Conservation (phyloP, 2,329 filamentous ascomycete genomes). For the Fusarium ramigenum region DNA sequence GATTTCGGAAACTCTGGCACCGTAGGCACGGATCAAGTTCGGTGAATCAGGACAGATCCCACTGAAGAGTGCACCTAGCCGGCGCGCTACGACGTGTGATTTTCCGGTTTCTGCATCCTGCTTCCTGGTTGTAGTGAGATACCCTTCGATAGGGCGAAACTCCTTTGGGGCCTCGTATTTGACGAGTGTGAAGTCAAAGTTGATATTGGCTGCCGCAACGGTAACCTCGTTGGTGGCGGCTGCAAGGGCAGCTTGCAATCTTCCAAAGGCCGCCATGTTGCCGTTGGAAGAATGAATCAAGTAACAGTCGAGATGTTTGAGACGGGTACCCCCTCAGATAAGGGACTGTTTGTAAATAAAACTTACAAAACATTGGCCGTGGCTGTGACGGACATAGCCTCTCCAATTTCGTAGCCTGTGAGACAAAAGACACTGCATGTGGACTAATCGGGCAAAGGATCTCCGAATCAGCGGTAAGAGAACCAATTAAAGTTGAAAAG, state of each 20-base stretch:
- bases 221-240: not conserved
- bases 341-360: no score
- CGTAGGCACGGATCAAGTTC: no score
- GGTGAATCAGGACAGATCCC: no score
- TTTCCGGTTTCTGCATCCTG: not conserved
- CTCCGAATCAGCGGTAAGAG: not conserved
- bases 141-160: not conserved
- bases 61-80: no score
- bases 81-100: not conserved
- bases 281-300: no score
- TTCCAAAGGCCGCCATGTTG: not conserved
- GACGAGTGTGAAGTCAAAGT: not conserved
- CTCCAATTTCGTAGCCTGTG: not conserved
- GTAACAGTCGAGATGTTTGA: not conserved
- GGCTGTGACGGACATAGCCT: not conserved
- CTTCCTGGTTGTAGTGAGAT: not conserved
- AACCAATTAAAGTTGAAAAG: rapidly evolving
- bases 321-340: not conserved
- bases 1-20: no score
- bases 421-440: no score
- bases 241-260: not conserved
- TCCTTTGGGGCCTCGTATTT: not conserved
- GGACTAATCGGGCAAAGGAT: not conserved
- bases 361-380: not conserved
- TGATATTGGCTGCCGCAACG: not conserved